Evolutionary conservation across 73 alveolate genomes (phyloP), one percentile per base, ranked within the genome.

Genomic region (Paramecium octaurelia): DNA sequence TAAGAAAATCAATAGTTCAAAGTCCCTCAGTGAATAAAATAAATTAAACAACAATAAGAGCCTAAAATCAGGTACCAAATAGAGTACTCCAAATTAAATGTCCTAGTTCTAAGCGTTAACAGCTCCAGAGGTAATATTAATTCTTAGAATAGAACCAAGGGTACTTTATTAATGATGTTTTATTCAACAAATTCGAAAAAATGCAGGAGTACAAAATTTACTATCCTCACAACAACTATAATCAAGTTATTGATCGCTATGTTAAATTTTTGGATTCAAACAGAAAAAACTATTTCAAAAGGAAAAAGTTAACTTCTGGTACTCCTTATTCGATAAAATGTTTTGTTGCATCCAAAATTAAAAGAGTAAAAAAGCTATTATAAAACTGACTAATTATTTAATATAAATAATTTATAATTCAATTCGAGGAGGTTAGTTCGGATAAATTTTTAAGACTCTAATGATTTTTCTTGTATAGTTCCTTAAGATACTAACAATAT

Each of bases 291-390:
- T 5, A 75, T 10, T 29, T 21, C 8, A 75, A 75, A 75, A 75
- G 60, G 18, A 35, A 75, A 14, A 35, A 8, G 12, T 7, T 35
- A 21, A n/a, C n/a, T 38, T 11, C 5, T n/a, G 34, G 64, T 38
- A 35, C 57, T 23, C 88, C 88, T 20, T 75, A 75, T 75, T 38
- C 68, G 58, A 42, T 75, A 29, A 75, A 75, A 38, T 35, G 58
- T 12, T 75, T 75, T 75, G 88, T 75, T 35, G 60, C 60, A 42
- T 75, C 88, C 21, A 75, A 38, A 38, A 75, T 75, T 42, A 75
- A 42, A 75, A 75, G 88, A 75, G 60, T 75, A 21, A 75, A 75
- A 42, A 75, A 38, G 46, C 60, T 75, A 35, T 42, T 75, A 64
- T 34, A 64, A 31, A 27, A 64, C 84, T 64, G 46, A 64, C 42